Base-by-base conservation (phyloP, 345 rosid species). In the Melaleuca quinquenervia region DNA sequence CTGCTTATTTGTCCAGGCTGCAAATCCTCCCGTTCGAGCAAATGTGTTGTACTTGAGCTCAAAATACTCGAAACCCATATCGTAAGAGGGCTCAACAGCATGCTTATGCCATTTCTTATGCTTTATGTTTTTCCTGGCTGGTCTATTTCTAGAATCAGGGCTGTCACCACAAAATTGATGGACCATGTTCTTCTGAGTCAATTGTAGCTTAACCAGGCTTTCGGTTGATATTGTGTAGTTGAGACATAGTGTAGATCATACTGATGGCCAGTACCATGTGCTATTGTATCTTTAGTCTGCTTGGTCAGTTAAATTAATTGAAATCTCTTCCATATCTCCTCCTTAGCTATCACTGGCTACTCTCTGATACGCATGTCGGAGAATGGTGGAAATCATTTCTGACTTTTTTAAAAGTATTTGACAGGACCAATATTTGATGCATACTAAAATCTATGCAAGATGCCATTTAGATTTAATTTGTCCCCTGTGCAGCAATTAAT, bases 1-100 rank as follows among this genome's bases (percentile, higher is more conserved):
- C 54, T 84, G 84, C 16, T 51, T 56, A 44, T 50, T 87, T 44
- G 26, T 88, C 83, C 87, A 95, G 98, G 96, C 89, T 36, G 99
- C 95, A 50, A 87, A 91, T 83, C 99, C 99, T 82, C 98, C 98
- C 84, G 99, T 97, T 58, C 91, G 99, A 82, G 98, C 99, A 85
- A 95, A 92, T 86, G 94, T 97, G 50, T 87, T 97, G 91, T 93
- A 94, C 91, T 89, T 97, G 84, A 93, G 91, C 89, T 86, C 96
- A 50, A 84, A 91, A 51, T 97, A 94, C 92, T 93, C 99, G 0
- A 70, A 89, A 53, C 96, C 91, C 45, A 94, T 97, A 91, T 90
- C 94, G 99, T 97, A 92, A 94, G 97, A 82, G 55, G 27, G 36
- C 85, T 90, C 87, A 62, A 76, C 48, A 36, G 18, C 36, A 36